Percentiles rank a stretch among this genome's conserved stretches.
phyloP scores from a whole-genome alignment of 2,329 filamentous ascomycete genomes.

The Aotearoamyces nothofagi region DNA sequence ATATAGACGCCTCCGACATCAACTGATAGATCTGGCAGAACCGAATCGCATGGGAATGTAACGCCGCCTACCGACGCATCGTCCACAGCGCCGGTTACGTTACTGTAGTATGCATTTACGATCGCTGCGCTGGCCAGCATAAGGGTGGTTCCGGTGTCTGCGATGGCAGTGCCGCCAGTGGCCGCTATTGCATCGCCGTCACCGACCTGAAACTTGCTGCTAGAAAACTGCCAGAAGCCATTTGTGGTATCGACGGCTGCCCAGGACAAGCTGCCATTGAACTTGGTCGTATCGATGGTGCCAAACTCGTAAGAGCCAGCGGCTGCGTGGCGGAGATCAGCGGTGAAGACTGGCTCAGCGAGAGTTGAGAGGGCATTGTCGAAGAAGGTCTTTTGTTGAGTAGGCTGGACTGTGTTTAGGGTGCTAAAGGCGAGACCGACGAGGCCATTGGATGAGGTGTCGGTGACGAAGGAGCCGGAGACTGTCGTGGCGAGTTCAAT shows the following conservation, averaged over 20 bases:
- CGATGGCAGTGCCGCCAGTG: slow-evolving; percentile 33
- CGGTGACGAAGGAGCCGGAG: slow-evolving; percentile 9
- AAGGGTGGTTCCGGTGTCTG: slow-evolving; percentile 28
- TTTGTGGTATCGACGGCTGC: slow-evolving; percentile 29
- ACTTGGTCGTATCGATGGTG: slow-evolving; percentile 35
- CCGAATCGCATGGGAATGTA: slow-evolving; percentile 21
- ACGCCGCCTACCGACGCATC: slow-evolving; percentile 20
- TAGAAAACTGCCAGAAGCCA: slow-evolving; percentile 42
- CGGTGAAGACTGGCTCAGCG: slow-evolving; percentile 32
- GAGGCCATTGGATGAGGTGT: slow-evolving; percentile 31
- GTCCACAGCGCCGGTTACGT: slow-evolving; percentile 22
- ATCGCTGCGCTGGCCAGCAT: slow-evolving; percentile 21
- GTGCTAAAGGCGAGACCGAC: slow-evolving; percentile 34
- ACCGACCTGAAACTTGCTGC: slow-evolving; percentile 29
- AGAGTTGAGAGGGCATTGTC: slow-evolving; percentile 4
- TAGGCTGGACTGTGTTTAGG: slow-evolving; percentile 5
- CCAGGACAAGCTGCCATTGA: slow-evolving; percentile 37
- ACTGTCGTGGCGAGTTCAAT: slow-evolving; percentile 8
- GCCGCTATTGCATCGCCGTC: slow-evolving; percentile 38
- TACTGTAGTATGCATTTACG: slow-evolving; percentile 24
- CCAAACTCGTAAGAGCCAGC: slow-evolving; percentile 39
- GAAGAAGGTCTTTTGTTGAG: slow-evolving; percentile 4
- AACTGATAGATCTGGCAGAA: slow-evolving; percentile 21
- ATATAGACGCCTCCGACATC: slow-evolving; percentile 17
- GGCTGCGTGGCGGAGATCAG: slow-evolving; percentile 30